Conservation (phyloP, 2,329 filamentous ascomycete genomes). For the Xylariaceae sp. region DNA sequence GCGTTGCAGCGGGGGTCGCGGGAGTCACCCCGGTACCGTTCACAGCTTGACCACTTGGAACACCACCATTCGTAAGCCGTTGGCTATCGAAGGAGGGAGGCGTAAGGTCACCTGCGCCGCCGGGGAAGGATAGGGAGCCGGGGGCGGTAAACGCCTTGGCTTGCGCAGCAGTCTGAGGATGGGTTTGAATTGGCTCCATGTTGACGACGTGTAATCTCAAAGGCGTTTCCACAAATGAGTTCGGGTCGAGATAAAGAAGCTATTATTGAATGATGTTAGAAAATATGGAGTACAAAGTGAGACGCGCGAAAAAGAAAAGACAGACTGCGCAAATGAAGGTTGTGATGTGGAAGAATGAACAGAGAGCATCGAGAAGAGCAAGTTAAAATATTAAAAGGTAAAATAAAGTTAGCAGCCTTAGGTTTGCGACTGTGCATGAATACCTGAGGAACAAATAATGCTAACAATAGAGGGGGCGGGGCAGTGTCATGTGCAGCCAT, state of each 20-base stretch:
- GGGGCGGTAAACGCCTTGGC: conserved; percentile 95
- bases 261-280: conserved; percentile 16
- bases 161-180: conserved; percentile 88
- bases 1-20: conserved; percentile 89
- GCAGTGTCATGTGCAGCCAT: neutral
- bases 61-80: conserved; percentile 53
- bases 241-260: neutral
- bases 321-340: too few relatives aligned
- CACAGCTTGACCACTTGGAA: conserved; percentile 63
- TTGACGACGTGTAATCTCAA: conserved; percentile 24
- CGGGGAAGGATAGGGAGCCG: conserved; percentile 89
- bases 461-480: neutral
- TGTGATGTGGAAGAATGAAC: neutral
- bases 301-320: neutral
- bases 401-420: too few relatives aligned
- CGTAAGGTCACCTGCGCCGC: conserved; percentile 80
- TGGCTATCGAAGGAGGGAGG: conserved; percentile 70
- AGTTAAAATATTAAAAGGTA: neutral
- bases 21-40: conserved; percentile 83
- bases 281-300: neutral
- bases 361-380: neutral
- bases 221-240: conserved; percentile 22
- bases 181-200: conserved; percentile 55
- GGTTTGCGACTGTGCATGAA: too few relatives aligned
- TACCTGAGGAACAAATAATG: too few relatives aligned